Evolutionary conservation across 345 rosid genomes (phyloP).

Genomic region (Geranium rotundifolium): DNA sequence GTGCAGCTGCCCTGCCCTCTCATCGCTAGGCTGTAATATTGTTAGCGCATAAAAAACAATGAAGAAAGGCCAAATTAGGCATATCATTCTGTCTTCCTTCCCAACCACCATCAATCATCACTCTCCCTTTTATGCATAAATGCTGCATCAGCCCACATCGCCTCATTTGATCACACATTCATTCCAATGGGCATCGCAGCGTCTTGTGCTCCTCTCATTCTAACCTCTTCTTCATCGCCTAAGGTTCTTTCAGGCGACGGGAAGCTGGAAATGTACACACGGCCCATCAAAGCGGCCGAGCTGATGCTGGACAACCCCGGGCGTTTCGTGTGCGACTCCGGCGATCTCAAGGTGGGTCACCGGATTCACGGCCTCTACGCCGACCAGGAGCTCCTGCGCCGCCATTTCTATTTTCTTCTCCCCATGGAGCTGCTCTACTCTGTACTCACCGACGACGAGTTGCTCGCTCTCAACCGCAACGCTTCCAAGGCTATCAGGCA

Average conservation of each 20-base stretch:
- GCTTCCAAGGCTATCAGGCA: conserved; percentile 29
- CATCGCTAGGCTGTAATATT: too few species aligned
- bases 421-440: conserved; percentile 55
- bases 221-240: conserved; percentile 12
- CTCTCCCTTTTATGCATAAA: too few species aligned
- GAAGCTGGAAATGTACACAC: conserved; percentile 23
- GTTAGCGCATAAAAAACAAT: too few species aligned
- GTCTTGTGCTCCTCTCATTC: conserved; percentile 38
- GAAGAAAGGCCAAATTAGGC: too few species aligned
- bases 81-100: too few species aligned
- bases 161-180: not conserved
- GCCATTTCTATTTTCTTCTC: conserved; percentile 38
- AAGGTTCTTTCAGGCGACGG: conserved; percentile 29
- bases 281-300: conserved; percentile 31
- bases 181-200: conserved; percentile 37
- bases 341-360: conserved; percentile 23
- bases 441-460: conserved; percentile 37
- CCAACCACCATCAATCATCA: too few species aligned
- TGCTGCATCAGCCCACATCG: too few species aligned
- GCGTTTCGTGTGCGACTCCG: conserved; percentile 32
- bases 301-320: conserved; percentile 40
- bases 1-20: too few species aligned
- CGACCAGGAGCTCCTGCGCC: conserved; percentile 31
- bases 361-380: conserved; percentile 32
- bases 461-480: conserved; percentile 21